Evolutionary conservation across 1,284 basidiomycete genomes (phyloP), one percentile per base, ranked within the genome.

Genomic region (Ganoderma sinense): DNA sequence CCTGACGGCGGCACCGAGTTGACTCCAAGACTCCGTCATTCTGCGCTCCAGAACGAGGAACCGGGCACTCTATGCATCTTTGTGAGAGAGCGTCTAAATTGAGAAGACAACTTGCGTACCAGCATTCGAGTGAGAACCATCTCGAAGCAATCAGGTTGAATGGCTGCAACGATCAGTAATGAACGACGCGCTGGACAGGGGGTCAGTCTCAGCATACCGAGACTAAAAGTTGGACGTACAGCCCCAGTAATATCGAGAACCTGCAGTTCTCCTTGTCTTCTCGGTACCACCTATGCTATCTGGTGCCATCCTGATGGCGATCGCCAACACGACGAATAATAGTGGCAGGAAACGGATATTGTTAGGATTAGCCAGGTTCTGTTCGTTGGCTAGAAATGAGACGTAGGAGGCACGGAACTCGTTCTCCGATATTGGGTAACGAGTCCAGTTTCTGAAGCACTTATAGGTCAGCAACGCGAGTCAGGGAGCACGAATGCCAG

Each of bases 1-100:
- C 65, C 97, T 86, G 23, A 98, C 91, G 51, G 96, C 96, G 1
- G 95, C 96, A 61, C 97, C 97, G 14, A 98, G 85, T 77, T 97
- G 94, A 78, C 94, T 96, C 96, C 97, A 98, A 77, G 95, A 97
- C 82, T 98, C 97, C 5, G 94, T 95, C 74, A 95, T 94, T 66
- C 94, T 89, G 53, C 95, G 89, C 77, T 95, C 93, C 76, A 97
- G 92, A 2, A 96, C 96, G 65, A 98, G 85, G 81, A 97, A 98
- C 65, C 97, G 90, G 29, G 96, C 94, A 72, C 94, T 95, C 95
- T 95, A 79, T 0, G 63, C 55, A 65, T 68, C 36, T 41, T 61
- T 67, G 53, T 76, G 69, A 68, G 75, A 56, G 74, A 69, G 69
- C 73, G 62, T 69, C 31, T 59, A 45, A 29, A 63, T 18, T 58